phyloP scores from a whole-genome alignment of 345 rosid species.

The Turritis glabra region DNA sequence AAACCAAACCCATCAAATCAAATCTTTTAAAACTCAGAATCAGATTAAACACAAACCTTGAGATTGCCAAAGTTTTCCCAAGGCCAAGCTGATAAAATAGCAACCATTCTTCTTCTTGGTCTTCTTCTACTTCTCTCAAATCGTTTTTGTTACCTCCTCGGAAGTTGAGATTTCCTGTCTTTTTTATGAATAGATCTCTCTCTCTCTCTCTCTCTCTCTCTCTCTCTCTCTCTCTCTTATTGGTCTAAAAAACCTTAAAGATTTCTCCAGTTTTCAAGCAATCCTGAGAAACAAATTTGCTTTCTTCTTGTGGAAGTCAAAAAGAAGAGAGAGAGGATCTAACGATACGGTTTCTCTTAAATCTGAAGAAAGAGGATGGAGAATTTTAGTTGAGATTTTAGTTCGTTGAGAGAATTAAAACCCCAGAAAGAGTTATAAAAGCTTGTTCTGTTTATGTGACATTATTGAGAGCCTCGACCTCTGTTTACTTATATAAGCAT shows the following conservation, averaged over 20 bases:
- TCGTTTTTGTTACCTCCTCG: constrained; percentile 1
- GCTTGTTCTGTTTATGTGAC: constrained; percentile 19
- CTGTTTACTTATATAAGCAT: constrained; percentile 37
- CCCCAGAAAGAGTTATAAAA: constrained; percentile 14
- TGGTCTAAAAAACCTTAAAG: constrained; percentile 15
- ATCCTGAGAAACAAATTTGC: constrained; percentile 4
- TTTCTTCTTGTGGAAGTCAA: constrained; percentile 23
- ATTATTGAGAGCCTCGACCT: constrained; percentile 26
- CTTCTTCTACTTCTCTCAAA: constrained; percentile 11
- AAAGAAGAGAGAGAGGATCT: neutral
- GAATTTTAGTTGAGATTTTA: constrained; percentile 7
- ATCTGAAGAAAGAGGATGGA: neutral
- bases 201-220: constrained; percentile 14
- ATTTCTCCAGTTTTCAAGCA: constrained; percentile 23
- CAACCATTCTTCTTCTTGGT: constrained; percentile 48
- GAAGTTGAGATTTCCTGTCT: neutral
- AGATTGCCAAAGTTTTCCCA: constrained; percentile 78
- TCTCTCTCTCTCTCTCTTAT: constrained; percentile 12
- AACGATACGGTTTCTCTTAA: constrained; percentile 7
- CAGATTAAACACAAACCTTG: constrained; percentile 54
- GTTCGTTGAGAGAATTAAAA: constrained; percentile 27
- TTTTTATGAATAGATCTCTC: constrained; percentile 9
- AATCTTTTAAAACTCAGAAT: neutral
- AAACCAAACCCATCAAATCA: neutral
- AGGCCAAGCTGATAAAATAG: constrained; percentile 79